A percentile compares a stretch with the other conserved stretches of the same genome.
These are phyloP conservation scores for Trichophyton verrucosum DNA, from an alignment of 2,329 filamentous ascomycete species.

Conservation along the genomic window DNA sequence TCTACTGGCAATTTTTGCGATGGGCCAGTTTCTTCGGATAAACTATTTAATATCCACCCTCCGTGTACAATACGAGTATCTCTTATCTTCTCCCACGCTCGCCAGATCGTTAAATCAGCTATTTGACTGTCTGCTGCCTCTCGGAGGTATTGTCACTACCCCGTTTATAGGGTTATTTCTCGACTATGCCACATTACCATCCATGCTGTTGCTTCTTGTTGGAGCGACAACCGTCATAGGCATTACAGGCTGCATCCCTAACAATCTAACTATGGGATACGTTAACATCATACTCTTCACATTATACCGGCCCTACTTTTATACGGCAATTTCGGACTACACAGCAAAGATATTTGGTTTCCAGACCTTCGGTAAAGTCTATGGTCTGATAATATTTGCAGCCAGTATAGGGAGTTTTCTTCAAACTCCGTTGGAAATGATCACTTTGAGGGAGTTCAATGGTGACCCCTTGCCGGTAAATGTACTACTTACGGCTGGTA, in stretches of 20 bases:
- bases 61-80: constrained; percentile 63
- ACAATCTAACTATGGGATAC: constrained; percentile 54
- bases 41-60: constrained; percentile 85
- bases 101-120: constrained; percentile 65
- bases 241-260: constrained; percentile 60
- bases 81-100: constrained; percentile 50
- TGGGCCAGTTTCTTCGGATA: constrained; percentile 62
- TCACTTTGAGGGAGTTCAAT: constrained; percentile 59
- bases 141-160: constrained; percentile 68
- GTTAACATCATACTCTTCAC: constrained; percentile 72
- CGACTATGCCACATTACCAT: constrained; percentile 61
- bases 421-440: constrained; percentile 64
- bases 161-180: constrained; percentile 74
- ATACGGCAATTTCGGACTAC: constrained; percentile 82
- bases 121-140: constrained; percentile 69
- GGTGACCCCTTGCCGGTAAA: constrained; percentile 71
- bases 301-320: constrained; percentile 77
- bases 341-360: constrained; percentile 87
- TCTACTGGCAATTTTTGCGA: constrained; percentile 65
- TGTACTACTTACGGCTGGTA: constrained; percentile 49
- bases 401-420: constrained; percentile 73
- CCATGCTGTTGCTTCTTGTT: constrained; percentile 59
- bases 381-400: constrained; percentile 77
- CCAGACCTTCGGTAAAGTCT: constrained; percentile 80
- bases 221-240: constrained; percentile 61